Evolutionary conservation across 345 rosid genomes (phyloP).

Genomic region (Abelmoschus esculentus): DNA sequence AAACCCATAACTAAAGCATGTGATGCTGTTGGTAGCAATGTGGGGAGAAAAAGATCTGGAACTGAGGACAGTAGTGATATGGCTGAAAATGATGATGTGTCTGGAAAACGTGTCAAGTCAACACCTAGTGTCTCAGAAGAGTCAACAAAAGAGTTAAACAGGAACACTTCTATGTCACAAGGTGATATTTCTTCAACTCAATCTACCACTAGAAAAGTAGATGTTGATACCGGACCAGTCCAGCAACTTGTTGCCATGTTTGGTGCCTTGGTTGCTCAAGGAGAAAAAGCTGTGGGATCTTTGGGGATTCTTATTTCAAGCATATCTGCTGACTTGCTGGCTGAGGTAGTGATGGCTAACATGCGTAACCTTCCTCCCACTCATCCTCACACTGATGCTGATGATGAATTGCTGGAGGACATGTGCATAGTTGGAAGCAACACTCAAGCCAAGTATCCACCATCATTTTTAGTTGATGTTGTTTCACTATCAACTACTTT

Average conservation of each 20-base stretch:
- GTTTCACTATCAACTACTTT: constrained; percentile 71
- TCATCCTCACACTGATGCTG: constrained; percentile 44
- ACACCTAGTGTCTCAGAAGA: constrained; percentile 53
- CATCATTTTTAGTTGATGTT: constrained; percentile 62
- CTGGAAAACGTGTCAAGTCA: constrained; percentile 64
- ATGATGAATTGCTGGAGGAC: constrained; percentile 43
- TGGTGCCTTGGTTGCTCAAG: constrained; percentile 93
- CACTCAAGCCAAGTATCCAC: constrained; percentile 58
- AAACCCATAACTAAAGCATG: constrained; percentile 23
- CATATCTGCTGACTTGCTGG: constrained; percentile 87
- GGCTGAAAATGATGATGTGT: constrained; percentile 39
- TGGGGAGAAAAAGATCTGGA: constrained; percentile 66
- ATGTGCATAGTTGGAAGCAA: constrained; percentile 67
- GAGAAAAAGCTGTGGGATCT: constrained; percentile 79
- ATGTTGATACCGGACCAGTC: constrained; percentile 62
- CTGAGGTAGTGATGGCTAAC: constrained; percentile 94
- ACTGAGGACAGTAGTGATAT: constrained; percentile 38
- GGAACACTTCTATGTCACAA: constrained; percentile 27
- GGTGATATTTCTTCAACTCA: constrained; percentile 41
- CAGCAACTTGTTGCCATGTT: constrained; percentile 92
- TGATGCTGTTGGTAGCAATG: constrained; percentile 32
- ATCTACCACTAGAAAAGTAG: constrained; percentile 33
- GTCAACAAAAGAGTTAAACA: constrained; percentile 41
- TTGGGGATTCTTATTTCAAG: constrained; percentile 89
- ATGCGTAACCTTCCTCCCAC: constrained; percentile 64